Base-by-base conservation (phyloP, 805 yeast genomes). In the Ogataea pilisensis region DNA sequence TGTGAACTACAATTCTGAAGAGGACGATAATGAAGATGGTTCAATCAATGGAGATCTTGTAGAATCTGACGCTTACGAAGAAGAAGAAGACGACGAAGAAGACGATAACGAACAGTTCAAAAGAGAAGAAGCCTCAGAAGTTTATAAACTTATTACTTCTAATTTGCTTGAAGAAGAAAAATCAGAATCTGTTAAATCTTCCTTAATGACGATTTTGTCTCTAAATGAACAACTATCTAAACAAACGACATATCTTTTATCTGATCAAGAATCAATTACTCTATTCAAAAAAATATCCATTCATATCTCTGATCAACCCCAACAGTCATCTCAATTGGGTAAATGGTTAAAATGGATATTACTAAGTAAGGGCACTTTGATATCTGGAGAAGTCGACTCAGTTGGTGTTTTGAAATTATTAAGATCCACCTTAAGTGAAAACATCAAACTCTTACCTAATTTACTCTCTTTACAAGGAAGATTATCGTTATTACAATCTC, bases 401-500 rank as follows among this genome's bases (percentile, higher is more conserved):
- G 68, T 78, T 39, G 75, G 70, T 29, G 68, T 79, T 18, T 65
- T 84, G 38, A 78, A 78, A 33, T 64, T 72, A 3, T 61, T 91
- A 41, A 82, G 78, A 57, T 57, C 73, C 3, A 70, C 83, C 0
- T 65, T 90, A 22, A 64, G 69, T 16, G 67, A 75, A 41, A 82
- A 76, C 25, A 69, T 75, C 60, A 73, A 73, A 45, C 70, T 72
- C 19, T 64, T 91, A 47, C 84, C 90, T 8, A 73, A 77, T 30
- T 68, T 91, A 38, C 65, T 90, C 20, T 80, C 93, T 2, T 72
- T 91, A 24, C 95, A 90, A 60, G 99, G 99, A 35, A 77, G 93
- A 48, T 68, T 91, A 35, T 85, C 82, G 54, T 72, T 91, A 60
- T 70, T 91, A 32, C 75, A 75, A 48, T 75, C 88, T 3, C 98